Evolutionary conservation across 2,329 filamentous ascomycete species (phyloP), one percentile per base, ranked within the genome.

Genomic region (Pezicula carpinea): DNA sequence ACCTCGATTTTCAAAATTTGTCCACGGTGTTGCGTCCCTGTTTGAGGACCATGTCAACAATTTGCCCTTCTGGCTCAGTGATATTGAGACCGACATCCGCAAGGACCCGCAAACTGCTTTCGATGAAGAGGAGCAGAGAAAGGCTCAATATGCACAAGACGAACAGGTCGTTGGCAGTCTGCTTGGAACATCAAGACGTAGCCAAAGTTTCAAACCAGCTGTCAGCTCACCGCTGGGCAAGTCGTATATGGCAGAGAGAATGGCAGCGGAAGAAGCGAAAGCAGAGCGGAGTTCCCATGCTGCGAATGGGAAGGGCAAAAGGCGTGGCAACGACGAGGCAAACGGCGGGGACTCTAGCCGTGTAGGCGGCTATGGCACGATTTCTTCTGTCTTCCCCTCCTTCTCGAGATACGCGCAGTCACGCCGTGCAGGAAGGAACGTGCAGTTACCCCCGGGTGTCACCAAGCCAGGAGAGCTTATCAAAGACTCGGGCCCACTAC

Each of bases 31-130:
- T 4, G 91, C 92, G 6, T 84, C 85, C 33, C 76, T 99, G 2
- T 97, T 97, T 57, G 93, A 97, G 60, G 89, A 99, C 66, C 82
- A 96, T 61, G 91, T 99, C 66, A 97, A 97, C 69, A 91, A 82
- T 53, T 83, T 97, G 61, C 93, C 93, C 13, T 96, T 97, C 72
- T 99, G 93, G 93, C 79, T 97, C 29, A 85, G 85, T 59, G 87
- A 95, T 53, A 76, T 97, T 36, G 92, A 96, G 63, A 88, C 81
- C 26, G 93, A 99, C 63, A 99, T 99, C 62, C 85, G 92, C 56
- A 89, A 88, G 64, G 91, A 97, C 63, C 93, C 93, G 0, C 87
- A 93, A 64, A 79, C 80, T 53, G 92, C 92, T 0, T 96, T 95
- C 63, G 87, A 95, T 54, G 86, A 93, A 59, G 91, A 97, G 65